phyloP scores from a whole-genome alignment of 2,329 filamentous ascomycete species.

The Akanthomyces lecanii region DNA sequence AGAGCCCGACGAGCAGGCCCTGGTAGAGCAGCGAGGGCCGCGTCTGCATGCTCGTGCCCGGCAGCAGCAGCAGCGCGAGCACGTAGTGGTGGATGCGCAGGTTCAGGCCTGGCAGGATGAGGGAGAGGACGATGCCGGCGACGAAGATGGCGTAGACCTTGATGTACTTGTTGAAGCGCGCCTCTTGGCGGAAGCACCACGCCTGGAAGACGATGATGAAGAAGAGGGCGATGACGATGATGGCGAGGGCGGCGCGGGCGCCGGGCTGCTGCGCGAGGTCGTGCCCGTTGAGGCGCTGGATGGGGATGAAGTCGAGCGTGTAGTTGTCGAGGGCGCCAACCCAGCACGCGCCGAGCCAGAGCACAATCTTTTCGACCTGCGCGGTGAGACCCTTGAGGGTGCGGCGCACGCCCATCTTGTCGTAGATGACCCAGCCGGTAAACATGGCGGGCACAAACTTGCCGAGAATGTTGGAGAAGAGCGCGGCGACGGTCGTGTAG shows the following conservation, averaged over 20 bases:
- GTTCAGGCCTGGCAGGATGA: constrained; percentile 70
- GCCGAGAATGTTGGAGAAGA: constrained; percentile 74
- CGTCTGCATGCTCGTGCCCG: constrained; percentile 85
- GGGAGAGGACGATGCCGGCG: constrained; percentile 61
- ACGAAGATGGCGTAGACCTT: constrained; percentile 70
- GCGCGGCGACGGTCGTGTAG: constrained; percentile 59
- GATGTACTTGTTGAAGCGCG: constrained; percentile 71
- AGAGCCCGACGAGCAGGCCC: constrained; percentile 82
- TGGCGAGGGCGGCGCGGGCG: constrained; percentile 73
- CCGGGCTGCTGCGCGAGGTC: constrained; percentile 88
- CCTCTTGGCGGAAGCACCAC: constrained; percentile 83
- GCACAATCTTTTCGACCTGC: constrained; percentile 82
- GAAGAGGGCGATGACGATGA: constrained; percentile 69
- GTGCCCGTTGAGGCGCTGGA: constrained; percentile 84
- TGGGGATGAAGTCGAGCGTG: constrained; percentile 90
- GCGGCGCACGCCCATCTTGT: constrained; percentile 71
- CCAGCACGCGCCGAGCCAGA: constrained; percentile 90
- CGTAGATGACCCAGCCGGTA: constrained; percentile 81
- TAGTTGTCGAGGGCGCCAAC: constrained; percentile 91
- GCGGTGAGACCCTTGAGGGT: constrained; percentile 69
- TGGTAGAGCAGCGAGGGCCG: constrained; percentile 82
- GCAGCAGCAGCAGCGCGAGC: constrained; percentile 77
- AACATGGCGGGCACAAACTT: constrained; percentile 86
- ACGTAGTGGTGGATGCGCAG: constrained; percentile 96
- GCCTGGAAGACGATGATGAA: constrained; percentile 69